Conservation (phyloP, 192 early-diverging fungal genomes). For the Linnemannia elongata region DNA sequence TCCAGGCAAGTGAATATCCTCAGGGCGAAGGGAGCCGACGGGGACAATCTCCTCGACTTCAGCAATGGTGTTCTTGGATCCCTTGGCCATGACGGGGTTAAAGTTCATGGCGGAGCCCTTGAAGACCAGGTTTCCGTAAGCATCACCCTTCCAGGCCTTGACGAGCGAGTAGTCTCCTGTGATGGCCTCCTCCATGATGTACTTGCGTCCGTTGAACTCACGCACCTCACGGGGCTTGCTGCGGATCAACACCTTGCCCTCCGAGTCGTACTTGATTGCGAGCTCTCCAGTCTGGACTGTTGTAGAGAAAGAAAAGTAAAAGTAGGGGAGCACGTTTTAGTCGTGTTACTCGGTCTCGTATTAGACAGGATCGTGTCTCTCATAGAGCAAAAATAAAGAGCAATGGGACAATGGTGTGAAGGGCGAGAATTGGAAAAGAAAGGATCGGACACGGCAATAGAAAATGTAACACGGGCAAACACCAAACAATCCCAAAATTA, state of each 20-base stretch:
- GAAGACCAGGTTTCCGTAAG: slow-evolving; percentile 82
- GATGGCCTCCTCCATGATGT: slow-evolving; percentile 86
- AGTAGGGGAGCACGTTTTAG: background rate
- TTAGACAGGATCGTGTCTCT: background rate
- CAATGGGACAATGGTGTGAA: background rate
- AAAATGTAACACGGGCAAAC: background rate
- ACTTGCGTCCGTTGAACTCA: slow-evolving; percentile 73
- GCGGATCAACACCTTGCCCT: slow-evolving; percentile 67
- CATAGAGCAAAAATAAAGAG: background rate
- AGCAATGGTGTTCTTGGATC: slow-evolving; percentile 80
- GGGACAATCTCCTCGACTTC: slow-evolving; percentile 87
- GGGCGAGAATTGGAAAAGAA: background rate
- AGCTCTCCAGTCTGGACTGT: slow-evolving; percentile 77
- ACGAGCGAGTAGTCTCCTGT: slow-evolving; percentile 80
- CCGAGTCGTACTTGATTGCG: slow-evolving; percentile 77
- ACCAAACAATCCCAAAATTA: slow-evolving; percentile 3
- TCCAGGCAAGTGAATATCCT: slow-evolving; percentile 81
- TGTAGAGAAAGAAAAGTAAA: background rate
- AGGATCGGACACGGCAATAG: background rate
- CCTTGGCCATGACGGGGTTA: slow-evolving; percentile 82
- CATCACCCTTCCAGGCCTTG: slow-evolving; percentile 91
- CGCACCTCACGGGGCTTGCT: slow-evolving; percentile 77
- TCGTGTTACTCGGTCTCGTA: background rate
- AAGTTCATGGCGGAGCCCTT: slow-evolving; percentile 82
- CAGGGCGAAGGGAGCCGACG: slow-evolving; percentile 73